A percentile compares a stretch with the other conserved stretches of the same genome.
phyloP scores from a whole-genome alignment of 805 yeast genomes.

The Candida sanyiensis region DNA sequence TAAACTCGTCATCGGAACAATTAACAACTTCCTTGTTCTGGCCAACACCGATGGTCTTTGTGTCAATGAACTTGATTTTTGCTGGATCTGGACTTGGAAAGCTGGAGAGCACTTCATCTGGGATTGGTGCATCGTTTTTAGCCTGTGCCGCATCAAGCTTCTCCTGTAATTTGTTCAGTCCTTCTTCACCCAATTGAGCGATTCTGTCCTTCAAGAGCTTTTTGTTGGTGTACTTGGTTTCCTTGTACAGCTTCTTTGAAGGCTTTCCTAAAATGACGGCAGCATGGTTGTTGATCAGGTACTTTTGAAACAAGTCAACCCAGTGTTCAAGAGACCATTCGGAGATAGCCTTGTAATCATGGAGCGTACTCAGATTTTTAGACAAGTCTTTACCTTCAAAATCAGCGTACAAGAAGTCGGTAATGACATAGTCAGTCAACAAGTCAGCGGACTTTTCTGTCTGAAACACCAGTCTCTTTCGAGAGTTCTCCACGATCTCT shows the following conservation, averaged over 20 bases:
- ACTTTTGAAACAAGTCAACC: slow-evolving; percentile 47
- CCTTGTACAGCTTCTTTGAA: slow-evolving; percentile 51
- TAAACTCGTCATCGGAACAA: slow-evolving; percentile 27
- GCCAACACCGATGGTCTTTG: slow-evolving; percentile 61
- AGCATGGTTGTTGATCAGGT: slow-evolving; percentile 55
- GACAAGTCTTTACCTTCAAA: slow-evolving; percentile 52
- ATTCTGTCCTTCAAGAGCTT: slow-evolving; percentile 45
- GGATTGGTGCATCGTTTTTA: slow-evolving; percentile 72
- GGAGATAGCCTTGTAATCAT: slow-evolving; percentile 47
- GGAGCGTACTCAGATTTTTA: slow-evolving; percentile 47
- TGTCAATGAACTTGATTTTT: slow-evolving; percentile 63
- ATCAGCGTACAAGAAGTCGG: slow-evolving; percentile 77
- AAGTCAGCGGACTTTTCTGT: slow-evolving; percentile 59
- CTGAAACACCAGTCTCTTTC: slow-evolving; percentile 52
- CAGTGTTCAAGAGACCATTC: slow-evolving; percentile 66
- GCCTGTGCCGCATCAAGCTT: slow-evolving; percentile 56
- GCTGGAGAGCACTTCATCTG: slow-evolving; percentile 51
- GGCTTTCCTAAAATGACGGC: slow-evolving; percentile 72
- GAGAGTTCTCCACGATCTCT: slow-evolving; percentile 62
- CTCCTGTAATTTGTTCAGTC: slow-evolving; percentile 46
- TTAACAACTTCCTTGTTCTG: slow-evolving; percentile 32
- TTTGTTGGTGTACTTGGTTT: slow-evolving; percentile 45
- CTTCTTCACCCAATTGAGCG: slow-evolving; percentile 49
- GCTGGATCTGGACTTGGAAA: slow-evolving; percentile 75
- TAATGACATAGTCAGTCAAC: slow-evolving; percentile 62